phyloP scores from a whole-genome alignment of 1,284 basidiomycete genomes.

The Laetiporus sulphureus region DNA sequence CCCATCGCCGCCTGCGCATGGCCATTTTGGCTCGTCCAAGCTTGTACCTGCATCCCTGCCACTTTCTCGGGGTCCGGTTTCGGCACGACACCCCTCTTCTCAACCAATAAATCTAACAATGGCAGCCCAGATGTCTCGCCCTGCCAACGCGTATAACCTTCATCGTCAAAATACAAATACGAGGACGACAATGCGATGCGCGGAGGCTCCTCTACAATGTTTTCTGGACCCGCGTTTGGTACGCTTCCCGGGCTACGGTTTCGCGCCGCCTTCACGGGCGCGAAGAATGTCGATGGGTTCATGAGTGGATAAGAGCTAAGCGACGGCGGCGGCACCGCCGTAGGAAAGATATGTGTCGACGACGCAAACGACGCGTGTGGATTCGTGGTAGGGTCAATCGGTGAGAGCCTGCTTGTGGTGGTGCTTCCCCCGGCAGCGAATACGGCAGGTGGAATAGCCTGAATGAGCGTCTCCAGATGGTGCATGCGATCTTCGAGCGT shows the following conservation, averaged over 20 bases:
- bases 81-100: conserved; percentile 36
- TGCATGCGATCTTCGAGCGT: conserved; percentile 82
- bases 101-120: conserved; percentile 74
- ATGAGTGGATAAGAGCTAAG: conserved; percentile 68
- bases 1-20: conserved; percentile 28
- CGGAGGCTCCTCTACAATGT: conserved; percentile 48
- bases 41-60: conserved; percentile 16
- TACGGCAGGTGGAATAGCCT: conserved; percentile 73
- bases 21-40: conserved; percentile 21
- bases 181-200: conserved; percentile 62
- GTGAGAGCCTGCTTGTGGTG: conserved; percentile 19
- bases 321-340: conserved; percentile 70
- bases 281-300: conserved; percentile 74
- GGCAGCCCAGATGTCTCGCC: conserved; percentile 88
- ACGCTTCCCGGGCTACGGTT: conserved; percentile 37
- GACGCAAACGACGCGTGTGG: conserved; percentile 51
- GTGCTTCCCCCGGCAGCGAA: conserved; percentile 51
- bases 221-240: conserved; percentile 30
- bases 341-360: conserved; percentile 41
- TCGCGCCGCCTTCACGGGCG: conserved; percentile 34
- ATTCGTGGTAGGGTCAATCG: conserved; percentile 30
- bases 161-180: conserved; percentile 78
- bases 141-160: conserved; percentile 80
- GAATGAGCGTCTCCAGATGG: conserved; percentile 73
- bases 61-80: conserved; percentile 30